These are phyloP conservation scores for Boletus rubroflammeus DNA, from an alignment of 768 basidiomycete genomes.

Conservation along the genomic window DNA sequence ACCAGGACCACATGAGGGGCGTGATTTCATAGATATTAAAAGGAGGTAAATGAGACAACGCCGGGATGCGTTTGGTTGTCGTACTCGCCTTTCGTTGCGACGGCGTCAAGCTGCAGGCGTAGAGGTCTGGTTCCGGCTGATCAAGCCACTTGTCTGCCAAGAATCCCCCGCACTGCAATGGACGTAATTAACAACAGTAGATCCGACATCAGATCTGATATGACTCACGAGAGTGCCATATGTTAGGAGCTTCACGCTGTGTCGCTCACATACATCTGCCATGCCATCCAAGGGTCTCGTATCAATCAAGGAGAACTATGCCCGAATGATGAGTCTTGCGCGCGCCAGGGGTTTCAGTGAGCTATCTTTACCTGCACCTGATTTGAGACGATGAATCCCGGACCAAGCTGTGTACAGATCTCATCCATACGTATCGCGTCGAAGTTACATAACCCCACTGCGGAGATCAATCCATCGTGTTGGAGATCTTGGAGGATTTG, in stretches of 20 bases:
- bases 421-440: constrained; percentile 73
- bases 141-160: constrained; percentile 74
- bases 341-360: not conserved
- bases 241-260: constrained; percentile 70
- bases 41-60: not conserved
- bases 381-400: constrained; percentile 72
- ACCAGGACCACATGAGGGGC: not conserved
- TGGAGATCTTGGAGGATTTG: constrained; percentile 58
- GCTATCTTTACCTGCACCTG: constrained; percentile 65
- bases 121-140: constrained; percentile 65
- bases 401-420: constrained; percentile 71
- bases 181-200: constrained; percentile 1
- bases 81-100: constrained; percentile 73
- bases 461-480: constrained; percentile 53
- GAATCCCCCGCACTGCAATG: constrained; percentile 74
- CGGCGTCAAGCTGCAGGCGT: constrained; percentile 65
- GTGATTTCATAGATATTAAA: not conserved
- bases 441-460: constrained; percentile 79
- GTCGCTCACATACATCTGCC: constrained; percentile 70
- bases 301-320: constrained; percentile 79
- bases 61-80: not conserved
- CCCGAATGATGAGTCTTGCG: constrained; percentile 7
- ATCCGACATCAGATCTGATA: not conserved
- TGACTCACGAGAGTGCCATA: constrained; percentile 73
- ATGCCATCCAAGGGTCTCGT: constrained; percentile 73